Conservation (phyloP, 2,329 filamentous ascomycete species). For the Falciphora oryzae region DNA sequence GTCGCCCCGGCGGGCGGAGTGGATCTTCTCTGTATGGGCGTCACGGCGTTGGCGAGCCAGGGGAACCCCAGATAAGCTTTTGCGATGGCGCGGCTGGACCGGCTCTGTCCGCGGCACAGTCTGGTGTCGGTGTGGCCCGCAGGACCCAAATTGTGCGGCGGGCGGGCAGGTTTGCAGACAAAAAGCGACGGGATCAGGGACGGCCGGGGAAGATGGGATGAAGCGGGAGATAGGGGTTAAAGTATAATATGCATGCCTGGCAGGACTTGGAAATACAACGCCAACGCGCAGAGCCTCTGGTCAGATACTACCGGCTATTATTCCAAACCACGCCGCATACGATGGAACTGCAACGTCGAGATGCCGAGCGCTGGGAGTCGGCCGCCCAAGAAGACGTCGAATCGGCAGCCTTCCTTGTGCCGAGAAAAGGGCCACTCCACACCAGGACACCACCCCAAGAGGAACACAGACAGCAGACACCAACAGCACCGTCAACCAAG, state of each 20-base stretch:
- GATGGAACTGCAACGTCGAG: neutral
- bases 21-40: neutral
- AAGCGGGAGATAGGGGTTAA: neutral
- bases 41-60: neutral
- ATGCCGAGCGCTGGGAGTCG: no score
- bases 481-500: no score
- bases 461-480: no score
- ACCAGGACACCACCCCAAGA: no score
- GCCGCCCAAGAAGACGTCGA: neutral
- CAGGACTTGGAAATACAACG: neutral
- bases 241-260: neutral
- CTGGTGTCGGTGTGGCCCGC: no score
- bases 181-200: neutral
- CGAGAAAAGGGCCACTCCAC: no score
- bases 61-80: neutral
- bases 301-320: neutral
- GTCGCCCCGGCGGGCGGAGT: no score
- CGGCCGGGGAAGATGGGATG: neutral
- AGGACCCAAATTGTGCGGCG: no score
- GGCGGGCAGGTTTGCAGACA: neutral
- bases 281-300: neutral
- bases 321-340: neutral
- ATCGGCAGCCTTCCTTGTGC: neutral
- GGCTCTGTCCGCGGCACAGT: neutral
- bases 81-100: neutral